Percentiles rank a stretch among this genome's conserved stretches.
Conservation (phyloP, 83 land plant genomes). For the Diphasiastrum complanatum region DNA sequence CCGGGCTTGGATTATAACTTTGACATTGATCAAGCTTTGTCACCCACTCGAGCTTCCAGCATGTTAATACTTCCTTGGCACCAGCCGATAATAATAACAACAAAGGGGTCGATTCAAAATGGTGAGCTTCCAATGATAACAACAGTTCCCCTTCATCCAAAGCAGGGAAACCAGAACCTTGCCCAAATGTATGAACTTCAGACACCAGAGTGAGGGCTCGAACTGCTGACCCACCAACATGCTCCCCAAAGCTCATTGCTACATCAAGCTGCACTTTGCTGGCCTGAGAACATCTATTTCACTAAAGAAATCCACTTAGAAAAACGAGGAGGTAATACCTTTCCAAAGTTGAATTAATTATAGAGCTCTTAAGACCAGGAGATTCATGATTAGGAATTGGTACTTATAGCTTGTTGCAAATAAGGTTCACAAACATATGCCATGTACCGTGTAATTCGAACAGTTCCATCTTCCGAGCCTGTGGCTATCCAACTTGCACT, state of each 20-base stretch:
- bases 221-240: slow-evolving; percentile 98
- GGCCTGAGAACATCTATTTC: slow-evolving; percentile 37
- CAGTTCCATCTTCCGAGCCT: slow-evolving; percentile 97
- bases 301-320: slow-evolving; percentile 4
- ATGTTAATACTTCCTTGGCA: slow-evolving; percentile 83
- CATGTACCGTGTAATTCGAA: slow-evolving; percentile 70
- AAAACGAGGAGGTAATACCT: too few species aligned
- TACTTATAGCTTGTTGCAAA: too few species aligned
- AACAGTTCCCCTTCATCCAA: too few species aligned
- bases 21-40: slow-evolving; percentile 4
- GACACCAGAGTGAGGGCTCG: slow-evolving; percentile 59
- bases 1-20: too few species aligned
- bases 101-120: slow-evolving; percentile 17
- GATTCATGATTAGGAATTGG: neutral
- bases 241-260: slow-evolving; percentile 77
- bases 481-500: slow-evolving; percentile 78
- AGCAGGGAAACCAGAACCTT: neutral
- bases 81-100: slow-evolving; percentile 78
- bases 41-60: slow-evolving; percentile 50
- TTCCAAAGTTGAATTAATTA: neutral
- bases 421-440: neutral
- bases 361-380: neutral
- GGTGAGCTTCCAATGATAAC: too few species aligned
- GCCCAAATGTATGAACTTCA: slow-evolving; percentile 6
- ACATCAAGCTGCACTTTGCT: slow-evolving; percentile 37